Evolutionary conservation across 2,329 filamentous ascomycete species (phyloP).

Genomic region (Sarocladiaceae sp.): DNA sequence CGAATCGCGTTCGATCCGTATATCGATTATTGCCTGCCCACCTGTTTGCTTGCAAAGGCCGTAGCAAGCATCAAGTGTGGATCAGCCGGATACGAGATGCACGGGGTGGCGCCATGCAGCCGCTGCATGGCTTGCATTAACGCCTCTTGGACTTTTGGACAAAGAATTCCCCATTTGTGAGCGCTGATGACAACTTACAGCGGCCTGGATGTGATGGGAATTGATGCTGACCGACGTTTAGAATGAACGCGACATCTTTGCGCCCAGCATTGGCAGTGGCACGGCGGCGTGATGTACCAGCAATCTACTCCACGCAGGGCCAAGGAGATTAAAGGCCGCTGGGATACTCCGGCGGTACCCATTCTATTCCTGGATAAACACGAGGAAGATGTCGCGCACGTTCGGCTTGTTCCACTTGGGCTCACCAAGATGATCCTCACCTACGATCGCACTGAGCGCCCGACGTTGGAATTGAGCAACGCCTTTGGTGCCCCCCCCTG

Average conservation of each 20-base stretch:
- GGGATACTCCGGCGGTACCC: too few relatives aligned
- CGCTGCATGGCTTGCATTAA: conserved; percentile 1
- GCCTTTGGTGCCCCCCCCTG: too few relatives aligned
- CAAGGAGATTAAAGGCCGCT: background rate
- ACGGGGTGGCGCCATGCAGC: conserved; percentile 5
- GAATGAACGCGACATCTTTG: background rate
- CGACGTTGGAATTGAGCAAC: background rate
- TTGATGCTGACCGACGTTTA: background rate
- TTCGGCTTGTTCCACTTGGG: background rate
- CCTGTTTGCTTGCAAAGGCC: too few relatives aligned
- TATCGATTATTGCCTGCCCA: too few relatives aligned
- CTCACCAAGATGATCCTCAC: background rate
- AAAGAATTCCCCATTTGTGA: too few relatives aligned
- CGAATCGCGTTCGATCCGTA: too few relatives aligned
- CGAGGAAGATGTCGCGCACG: too few relatives aligned
- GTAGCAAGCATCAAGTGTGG: too few relatives aligned
- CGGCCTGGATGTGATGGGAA: background rate
- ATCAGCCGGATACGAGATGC: conserved; percentile 9
- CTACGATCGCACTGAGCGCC: background rate
- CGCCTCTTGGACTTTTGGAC: too few relatives aligned
- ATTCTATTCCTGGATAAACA: too few relatives aligned
- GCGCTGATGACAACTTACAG: background rate
- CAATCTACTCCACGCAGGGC: background rate
- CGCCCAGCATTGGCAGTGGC: background rate
- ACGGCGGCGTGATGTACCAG: background rate